Evolutionary conservation across 192 early-diverging fungal genomes (phyloP), one percentile per base, ranked within the genome.

Genomic region (Linnemannia schmuckeri): DNA sequence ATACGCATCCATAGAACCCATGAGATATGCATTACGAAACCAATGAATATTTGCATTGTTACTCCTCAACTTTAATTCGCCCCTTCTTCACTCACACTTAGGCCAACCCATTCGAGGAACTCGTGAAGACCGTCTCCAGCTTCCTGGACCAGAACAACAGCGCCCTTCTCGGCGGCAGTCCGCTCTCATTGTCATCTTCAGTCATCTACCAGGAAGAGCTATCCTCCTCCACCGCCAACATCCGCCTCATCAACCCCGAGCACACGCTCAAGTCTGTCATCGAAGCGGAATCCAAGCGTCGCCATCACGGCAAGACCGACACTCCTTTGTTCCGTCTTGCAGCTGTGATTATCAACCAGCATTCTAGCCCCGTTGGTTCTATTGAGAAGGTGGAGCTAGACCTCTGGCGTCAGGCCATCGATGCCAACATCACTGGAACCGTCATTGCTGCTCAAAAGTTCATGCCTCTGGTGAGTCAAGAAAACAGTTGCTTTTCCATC

Each of bases 361-460:
- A 75, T 7, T 66, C 61, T 5, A 10, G 66, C 1, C 71, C 63
- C 3, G 13, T 76, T 22, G 83, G 87, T 12, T 54, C 87, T 2
- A 69, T 88, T 47, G 87, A 88, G 73, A 82, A 82, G 18, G 81
- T 88, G 6, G n/a, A 82, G 5, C 10, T 82, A 47, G 77, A 75
- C 0, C 42, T 47, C 3, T 88, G 87, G 87, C 73, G 77, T 37
- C 70, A 78, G 47, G 49, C 87, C 3, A 46, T 88, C 13, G 73
- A 88, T 49, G 15, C 55, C 66, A 88, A 88, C 37, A 47, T 88
- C 33, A 82, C 75, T 12, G 87, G 80, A n/a, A 44, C 88, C 3
- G 79, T 77, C n/a, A 57, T 88, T 30, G 84, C 78, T 24, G 33
- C 61, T 13, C 83, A 85, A 86, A 79, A 77, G 74, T 85, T 85